These are phyloP conservation scores for Plasmodium vivax DNA, from an alignment of 169 alveolate genomes.

Conservation along the genomic window DNA sequence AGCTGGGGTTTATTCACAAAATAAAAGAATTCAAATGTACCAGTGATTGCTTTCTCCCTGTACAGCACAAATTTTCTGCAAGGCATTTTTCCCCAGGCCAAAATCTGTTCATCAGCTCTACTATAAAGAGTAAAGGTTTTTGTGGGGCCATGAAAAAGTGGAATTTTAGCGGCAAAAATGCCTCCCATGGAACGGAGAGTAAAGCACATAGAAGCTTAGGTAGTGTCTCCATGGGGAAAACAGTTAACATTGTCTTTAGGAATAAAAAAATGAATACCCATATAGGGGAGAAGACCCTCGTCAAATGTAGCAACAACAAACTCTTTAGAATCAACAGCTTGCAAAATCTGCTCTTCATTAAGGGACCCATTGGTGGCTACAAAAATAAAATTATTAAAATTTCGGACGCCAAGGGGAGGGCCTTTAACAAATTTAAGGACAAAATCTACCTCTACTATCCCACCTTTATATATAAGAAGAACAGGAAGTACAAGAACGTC, in stretches of 20 bases:
- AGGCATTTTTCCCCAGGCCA: conserved; percentile 92
- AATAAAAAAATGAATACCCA: conserved; percentile 91
- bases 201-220: conserved; percentile 91
- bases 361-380: conserved; percentile 86
- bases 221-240: conserved; percentile 87
- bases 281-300: conserved; percentile 89
- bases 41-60: conserved; percentile 89
- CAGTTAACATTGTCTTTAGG: conserved; percentile 87
- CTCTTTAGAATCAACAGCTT: conserved; percentile 87
- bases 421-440: conserved; percentile 83
- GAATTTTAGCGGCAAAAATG: conserved; percentile 88
- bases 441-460: conserved; percentile 84
- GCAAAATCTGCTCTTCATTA: conserved; percentile 86
- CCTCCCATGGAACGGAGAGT: conserved; percentile 89
- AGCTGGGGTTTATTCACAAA: conserved; percentile 85
- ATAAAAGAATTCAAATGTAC: conserved; percentile 89
- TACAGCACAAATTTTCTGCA: conserved; percentile 87
- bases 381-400: conserved; percentile 87
- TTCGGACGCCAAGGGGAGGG: conserved; percentile 89
- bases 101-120: conserved; percentile 89
- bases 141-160: conserved; percentile 90
- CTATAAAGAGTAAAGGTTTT: conserved; percentile 88
- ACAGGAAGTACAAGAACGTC: conserved; percentile 74
- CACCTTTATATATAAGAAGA: conserved; percentile 84
- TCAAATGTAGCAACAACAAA: conserved; percentile 84